Base-by-base conservation (phyloP, 2,329 filamentous ascomycete genomes). In the Penicillium sp. region DNA sequence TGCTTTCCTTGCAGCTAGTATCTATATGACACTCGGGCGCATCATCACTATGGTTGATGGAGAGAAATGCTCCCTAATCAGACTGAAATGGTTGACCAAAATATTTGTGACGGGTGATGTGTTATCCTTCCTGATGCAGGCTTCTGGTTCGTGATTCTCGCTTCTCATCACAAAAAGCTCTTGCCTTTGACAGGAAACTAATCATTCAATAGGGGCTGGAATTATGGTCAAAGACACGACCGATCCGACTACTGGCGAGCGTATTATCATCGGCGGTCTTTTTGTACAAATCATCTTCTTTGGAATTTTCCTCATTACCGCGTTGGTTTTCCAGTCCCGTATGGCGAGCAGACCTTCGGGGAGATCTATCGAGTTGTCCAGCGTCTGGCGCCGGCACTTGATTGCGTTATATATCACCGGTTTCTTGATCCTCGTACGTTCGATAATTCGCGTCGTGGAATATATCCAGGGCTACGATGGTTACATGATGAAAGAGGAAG, bases 331-430 rank as follows among this genome's bases (percentile, higher is more conserved):
- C 48, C 63, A 69, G 36, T 14, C 35, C 1, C 67, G 67, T n/a
- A 54, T 70, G 74, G 41, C 45, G 1, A 64, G 59, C 7, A 39
- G 58, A 4, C 73, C 74, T 0, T 73, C 70, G 30, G 44, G 55
- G 32, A 55, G 53, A 0, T 65, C 69, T 3, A 23, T 44, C 0
- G 56, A 60, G 4, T 34, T 72, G 26, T 44, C 46, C 4, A 18
- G 18, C 1, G 39, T 66, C 16, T 78, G 76, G 76, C 67, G 64
- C 27, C 60, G 52, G 9, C 65, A 77, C 27, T 66, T 79, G 47
- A 64, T 67, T 40, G 69, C 65, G 2, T 60, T 67, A 0, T 67
- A 63, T 30, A 43, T 59, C n/a, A 53, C 62, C 7, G 64, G 65
- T 39, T 42, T 60, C 3, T 45, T 71, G 8, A 68, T 71, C 32